phyloP scores from a whole-genome alignment of 2,329 filamentous ascomycete species.

The Trichophaea hybrida region DNA sequence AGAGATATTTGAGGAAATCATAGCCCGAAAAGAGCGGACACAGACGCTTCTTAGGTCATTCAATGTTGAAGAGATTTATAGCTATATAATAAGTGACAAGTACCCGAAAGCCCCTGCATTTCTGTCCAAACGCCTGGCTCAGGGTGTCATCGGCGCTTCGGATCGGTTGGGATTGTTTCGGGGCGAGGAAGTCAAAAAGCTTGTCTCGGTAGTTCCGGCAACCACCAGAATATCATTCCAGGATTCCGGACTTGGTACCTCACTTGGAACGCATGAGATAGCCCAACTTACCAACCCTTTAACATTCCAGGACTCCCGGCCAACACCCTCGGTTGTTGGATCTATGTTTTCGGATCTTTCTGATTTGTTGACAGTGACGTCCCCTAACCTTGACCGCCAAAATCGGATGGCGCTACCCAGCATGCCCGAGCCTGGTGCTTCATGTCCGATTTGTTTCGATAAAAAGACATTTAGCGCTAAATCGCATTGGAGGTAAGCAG shows the following conservation, averaged over 20 bases:
- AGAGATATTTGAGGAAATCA: background rate
- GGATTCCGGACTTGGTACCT: background rate
- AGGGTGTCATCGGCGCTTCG: background rate
- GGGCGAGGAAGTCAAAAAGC: background rate
- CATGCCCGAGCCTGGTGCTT: background rate
- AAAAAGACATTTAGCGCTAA: background rate
- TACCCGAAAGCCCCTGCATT: background rate
- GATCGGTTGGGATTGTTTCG: background rate
- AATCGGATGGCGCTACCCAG: background rate
- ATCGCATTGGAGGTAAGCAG: background rate
- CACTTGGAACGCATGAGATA: background rate
- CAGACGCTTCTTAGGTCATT: background rate
- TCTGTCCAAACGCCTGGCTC: background rate
- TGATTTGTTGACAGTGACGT: background rate
- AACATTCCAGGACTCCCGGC: no score
- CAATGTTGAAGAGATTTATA: background rate
- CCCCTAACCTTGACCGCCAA: background rate
- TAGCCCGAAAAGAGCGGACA: background rate
- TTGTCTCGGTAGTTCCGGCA: background rate
- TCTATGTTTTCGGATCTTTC: background rate
- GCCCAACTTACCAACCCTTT: no score
- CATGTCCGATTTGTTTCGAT: background rate
- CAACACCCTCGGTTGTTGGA: background rate
- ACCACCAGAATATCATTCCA: background rate
- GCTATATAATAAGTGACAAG: background rate